Evolutionary conservation across 768 basidiomycete species (phyloP).

Genomic region (Chlorophyllum brunneum): DNA sequence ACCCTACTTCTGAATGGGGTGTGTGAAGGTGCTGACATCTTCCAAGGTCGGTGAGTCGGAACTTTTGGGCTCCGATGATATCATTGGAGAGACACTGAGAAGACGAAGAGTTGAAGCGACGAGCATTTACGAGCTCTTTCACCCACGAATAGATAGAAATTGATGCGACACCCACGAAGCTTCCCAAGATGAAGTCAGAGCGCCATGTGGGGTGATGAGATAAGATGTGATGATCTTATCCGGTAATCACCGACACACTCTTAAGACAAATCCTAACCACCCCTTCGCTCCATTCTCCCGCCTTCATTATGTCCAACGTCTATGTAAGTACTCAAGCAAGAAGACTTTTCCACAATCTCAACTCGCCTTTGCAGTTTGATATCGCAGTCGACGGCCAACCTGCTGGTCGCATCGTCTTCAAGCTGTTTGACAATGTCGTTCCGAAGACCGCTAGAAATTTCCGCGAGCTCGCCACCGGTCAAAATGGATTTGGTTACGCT

Average conservation of each 20-base stretch:
- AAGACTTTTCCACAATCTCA: not conserved
- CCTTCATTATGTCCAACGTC: slow-evolving; percentile 27
- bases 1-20: not conserved
- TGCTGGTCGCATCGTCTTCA: slow-evolving; percentile 70
- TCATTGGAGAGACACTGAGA: not conserved
- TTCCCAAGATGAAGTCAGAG: not conserved
- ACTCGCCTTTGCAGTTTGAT: slow-evolving; percentile 50
- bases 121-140: not conserved
- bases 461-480: slow-evolving; percentile 80
- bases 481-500: slow-evolving; percentile 70
- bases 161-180: not conserved
- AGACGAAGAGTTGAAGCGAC: not conserved
- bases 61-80: not conserved
- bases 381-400: slow-evolving; percentile 41
- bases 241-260: not conserved
- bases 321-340: slow-evolving; percentile 18
- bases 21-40: not conserved
- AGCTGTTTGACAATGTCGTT: slow-evolving; percentile 77
- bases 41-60: not conserved
- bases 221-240: slow-evolving; percentile 5
- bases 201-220: slow-evolving; percentile 2
- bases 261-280: not conserved
- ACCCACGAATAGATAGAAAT: not conserved
- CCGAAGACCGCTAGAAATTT: slow-evolving; percentile 81
- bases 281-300: not conserved